A percentile compares a stretch with the other conserved stretches of the same genome.
Conservation (phyloP, 2,329 filamentous ascomycete genomes). For the Sclerotinia sclerotiorum region DNA sequence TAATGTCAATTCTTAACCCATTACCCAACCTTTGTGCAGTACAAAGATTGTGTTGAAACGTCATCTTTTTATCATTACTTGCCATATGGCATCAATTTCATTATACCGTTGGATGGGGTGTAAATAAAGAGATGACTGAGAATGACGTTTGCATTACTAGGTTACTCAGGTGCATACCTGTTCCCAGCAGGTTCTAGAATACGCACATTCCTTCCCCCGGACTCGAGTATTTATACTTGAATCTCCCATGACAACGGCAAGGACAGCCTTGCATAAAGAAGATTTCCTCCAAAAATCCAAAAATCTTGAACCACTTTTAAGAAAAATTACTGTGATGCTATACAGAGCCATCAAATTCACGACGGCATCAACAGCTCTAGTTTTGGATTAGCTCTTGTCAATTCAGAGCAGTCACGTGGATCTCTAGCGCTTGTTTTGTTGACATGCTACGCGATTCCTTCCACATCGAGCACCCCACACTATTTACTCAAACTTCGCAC, state of each 20-base stretch:
- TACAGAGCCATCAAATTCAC: not conserved
- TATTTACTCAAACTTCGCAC: slow-evolving; percentile 16
- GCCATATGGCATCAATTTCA: not conserved
- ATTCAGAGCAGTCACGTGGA: not conserved
- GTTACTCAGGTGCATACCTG: not conserved
- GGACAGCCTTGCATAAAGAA: slow-evolving; percentile 1
- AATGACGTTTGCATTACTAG: not conserved
- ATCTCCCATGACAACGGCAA: slow-evolving; percentile 16
- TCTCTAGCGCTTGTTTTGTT: slow-evolving; percentile 21
- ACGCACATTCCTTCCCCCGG: slow-evolving; percentile 11
- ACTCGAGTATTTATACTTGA: slow-evolving; percentile 7
- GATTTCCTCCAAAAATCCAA: not conserved
- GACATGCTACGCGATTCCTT: slow-evolving; percentile 22
- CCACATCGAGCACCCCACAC: slow-evolving; percentile 20
- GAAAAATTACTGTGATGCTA: not conserved
- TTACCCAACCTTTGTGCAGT: too few relatives aligned
- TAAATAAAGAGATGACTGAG: not conserved
- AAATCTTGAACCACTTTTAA: not conserved
- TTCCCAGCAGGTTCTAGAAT: slow-evolving; percentile 6
- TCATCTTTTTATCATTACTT: not conserved
- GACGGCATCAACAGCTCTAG: not conserved
- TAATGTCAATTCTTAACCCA: not conserved
- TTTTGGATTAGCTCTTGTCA: not conserved
- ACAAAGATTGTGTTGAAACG: not conserved
- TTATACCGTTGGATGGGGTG: not conserved